Evolutionary conservation across 306 rosid species (phyloP).

Genomic region (Trifolium fragiferum): DNA sequence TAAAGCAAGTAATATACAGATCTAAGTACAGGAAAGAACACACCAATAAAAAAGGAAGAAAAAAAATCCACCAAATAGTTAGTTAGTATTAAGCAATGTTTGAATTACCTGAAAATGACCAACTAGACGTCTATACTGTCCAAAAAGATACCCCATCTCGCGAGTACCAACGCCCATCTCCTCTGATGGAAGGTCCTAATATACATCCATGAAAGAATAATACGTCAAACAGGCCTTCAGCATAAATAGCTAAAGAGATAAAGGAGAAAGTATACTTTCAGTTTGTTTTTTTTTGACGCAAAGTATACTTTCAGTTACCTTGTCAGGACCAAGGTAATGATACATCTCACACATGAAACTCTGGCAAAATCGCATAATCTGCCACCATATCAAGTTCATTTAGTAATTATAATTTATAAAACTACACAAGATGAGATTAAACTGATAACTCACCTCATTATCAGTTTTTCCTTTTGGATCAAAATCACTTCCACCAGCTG

Average conservation of each 20-base stretch:
- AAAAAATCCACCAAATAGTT: slow-evolving; percentile 14
- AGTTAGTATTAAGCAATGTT: slow-evolving; percentile 31
- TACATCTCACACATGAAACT: slow-evolving; percentile 95
- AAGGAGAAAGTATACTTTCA: slow-evolving; percentile 41
- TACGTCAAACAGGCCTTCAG: slow-evolving; percentile 19
- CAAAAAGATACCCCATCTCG: slow-evolving; percentile 98
- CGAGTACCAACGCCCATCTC: slow-evolving; percentile 99
- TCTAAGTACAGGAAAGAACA: neutral
- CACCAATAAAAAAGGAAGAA: slow-evolving; percentile 2
- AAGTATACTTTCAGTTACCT: slow-evolving; percentile 61
- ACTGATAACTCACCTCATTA: slow-evolving; percentile 69
- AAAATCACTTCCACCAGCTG: slow-evolving; percentile 99
- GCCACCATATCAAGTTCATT: slow-evolving; percentile 55
- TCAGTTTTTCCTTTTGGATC: slow-evolving; percentile 97
- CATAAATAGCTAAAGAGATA: slow-evolving; percentile 1
- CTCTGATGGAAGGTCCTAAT: slow-evolving; percentile 96
- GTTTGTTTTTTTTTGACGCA: no score
- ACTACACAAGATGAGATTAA: slow-evolving; percentile 19
- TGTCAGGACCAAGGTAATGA: slow-evolving; percentile 97
- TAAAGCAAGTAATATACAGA: neutral
- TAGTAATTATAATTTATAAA: slow-evolving; percentile 33
- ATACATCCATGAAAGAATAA: slow-evolving; percentile 46
- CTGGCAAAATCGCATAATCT: slow-evolving; percentile 99
- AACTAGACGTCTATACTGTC: slow-evolving; percentile 95
- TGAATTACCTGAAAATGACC: slow-evolving; percentile 89